Evolutionary conservation across 176 grass and related monocot genomes (phyloP).

Genomic region (Lolium multiflorum): DNA sequence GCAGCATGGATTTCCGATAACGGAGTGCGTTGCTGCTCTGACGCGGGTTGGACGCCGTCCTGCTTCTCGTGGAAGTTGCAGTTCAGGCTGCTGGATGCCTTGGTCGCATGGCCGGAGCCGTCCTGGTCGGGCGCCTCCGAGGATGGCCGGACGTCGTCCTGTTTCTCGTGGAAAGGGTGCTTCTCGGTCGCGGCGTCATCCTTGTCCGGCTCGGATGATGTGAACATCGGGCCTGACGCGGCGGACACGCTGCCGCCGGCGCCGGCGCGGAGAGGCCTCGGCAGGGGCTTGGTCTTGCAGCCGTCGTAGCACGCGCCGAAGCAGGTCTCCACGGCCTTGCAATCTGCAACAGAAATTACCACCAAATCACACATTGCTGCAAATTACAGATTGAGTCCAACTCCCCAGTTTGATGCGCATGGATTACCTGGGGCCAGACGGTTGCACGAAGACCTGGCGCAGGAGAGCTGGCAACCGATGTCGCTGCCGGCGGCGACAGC

Average conservation of each 20-base stretch:
- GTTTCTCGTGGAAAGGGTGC: neutral
- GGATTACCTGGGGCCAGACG: slow-evolving; percentile 21
- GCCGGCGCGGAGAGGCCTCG: slow-evolving; percentile 47
- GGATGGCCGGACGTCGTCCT: neutral
- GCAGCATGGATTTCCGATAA: neutral
- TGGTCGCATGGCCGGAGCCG: neutral
- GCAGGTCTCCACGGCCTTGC: slow-evolving; percentile 22
- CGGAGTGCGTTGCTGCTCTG: neutral
- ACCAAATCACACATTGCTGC: neutral
- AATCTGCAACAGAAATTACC: slow-evolving; percentile 32
- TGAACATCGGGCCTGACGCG: neutral
- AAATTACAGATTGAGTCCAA: neutral
- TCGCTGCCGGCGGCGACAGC: neutral
- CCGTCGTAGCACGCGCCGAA: slow-evolving; percentile 44
- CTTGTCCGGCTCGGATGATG: neutral
- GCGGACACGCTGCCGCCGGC: neutral
- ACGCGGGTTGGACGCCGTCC: neutral
- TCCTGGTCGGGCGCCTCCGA: neutral
- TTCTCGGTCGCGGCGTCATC: neutral
- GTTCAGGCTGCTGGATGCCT: neutral
- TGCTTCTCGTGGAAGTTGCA: neutral
- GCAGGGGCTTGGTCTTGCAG: slow-evolving; percentile 26
- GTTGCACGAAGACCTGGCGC: slow-evolving; percentile 28
- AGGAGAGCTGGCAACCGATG: slow-evolving; percentile 30
- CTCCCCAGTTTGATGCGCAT: neutral